Percentiles rank a stretch among this genome's conserved stretches.
Evolutionary conservation across 495 filamentous ascomycete genomes (phyloP).

Genomic region (Xylaria grammica): DNA sequence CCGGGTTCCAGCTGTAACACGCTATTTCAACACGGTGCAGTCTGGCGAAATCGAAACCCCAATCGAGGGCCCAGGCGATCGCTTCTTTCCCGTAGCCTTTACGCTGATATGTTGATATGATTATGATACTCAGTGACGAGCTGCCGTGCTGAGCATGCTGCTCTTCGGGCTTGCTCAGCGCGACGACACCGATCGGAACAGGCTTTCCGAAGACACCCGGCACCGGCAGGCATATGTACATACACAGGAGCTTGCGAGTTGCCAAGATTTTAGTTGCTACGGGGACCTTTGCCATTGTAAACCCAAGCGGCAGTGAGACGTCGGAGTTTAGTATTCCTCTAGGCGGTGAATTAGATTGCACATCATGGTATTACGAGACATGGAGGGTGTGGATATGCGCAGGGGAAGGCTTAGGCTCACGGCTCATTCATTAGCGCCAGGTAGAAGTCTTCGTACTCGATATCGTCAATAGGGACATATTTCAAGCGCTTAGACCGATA

Average conservation of each 20-base stretch:
- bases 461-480: background rate
- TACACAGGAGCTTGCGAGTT: conserved; percentile 5
- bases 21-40: conserved; percentile 45
- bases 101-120: conserved; percentile 39
- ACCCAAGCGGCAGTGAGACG: background rate
- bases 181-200: background rate
- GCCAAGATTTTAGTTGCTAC: background rate
- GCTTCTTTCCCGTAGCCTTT: conserved; percentile 56
- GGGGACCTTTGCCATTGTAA: background rate
- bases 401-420: background rate
- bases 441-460: background rate
- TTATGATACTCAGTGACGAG: conserved; percentile 2
- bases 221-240: conserved; percentile 4
- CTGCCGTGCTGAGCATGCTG: background rate
- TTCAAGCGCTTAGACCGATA: conserved; percentile 6
- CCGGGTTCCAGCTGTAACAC: conserved; percentile 44
- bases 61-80: conserved; percentile 52
- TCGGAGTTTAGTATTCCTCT: background rate
- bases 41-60: conserved; percentile 48
- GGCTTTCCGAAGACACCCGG: background rate
- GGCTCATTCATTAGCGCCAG: background rate
- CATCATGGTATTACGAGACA: no score
- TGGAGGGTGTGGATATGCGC: no score
- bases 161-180: conserved; percentile 11
- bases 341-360: background rate